Evolutionary conservation across 2,329 filamentous ascomycete genomes (phyloP), one percentile per base, ranked within the genome.

Genomic region (Karstenula rhodostoma): DNA sequence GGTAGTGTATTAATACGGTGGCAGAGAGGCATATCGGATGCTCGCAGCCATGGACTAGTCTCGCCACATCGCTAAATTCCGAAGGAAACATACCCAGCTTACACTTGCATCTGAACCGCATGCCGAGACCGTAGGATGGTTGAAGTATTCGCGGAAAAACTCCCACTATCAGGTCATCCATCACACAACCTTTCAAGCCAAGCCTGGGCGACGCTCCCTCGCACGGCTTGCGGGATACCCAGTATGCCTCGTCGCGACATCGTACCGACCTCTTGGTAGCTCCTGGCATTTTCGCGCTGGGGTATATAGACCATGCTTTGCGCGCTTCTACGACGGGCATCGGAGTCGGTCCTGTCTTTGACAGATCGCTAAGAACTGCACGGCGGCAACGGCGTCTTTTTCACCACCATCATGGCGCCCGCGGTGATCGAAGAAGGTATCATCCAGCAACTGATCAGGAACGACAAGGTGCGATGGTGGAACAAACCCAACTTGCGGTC

Each of bases 401-500:
- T 23, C 15, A 47, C 17, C 19, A 7, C 12, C 61, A 65, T 27
- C 61, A 74, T 75, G 72, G 69, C 70, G 13, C 70, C 72, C 37
- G 27, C 53, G 15, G 61, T 64, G n/a, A 60, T 63, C 9, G 61
- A 52, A 4, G 55, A 63, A 22, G 67, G 70, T 22, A 66, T 75
- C 27, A 63, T 81, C 25, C 77, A 79, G 57, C 61, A 61, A 3
- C 49, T 77, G 4, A 60, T 75, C 40, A 66, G 63, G 3, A 73
- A 75, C 13, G 81, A 83, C 61, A 73, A 74, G 35, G 77, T 78
- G 33, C 75, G 76, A 58, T 88, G 85, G 85, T 87, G 83, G 77
- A 81, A 80, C 68, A 89, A 89, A 73, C 84, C 83, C 0, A 88
- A 89, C 64, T 76, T 89, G 42, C 80, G 86, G 56, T 70, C 69